These are phyloP conservation scores for Ormosia semicastrata DNA, from an alignment of 306 rosid genomes.

Conservation along the genomic window DNA sequence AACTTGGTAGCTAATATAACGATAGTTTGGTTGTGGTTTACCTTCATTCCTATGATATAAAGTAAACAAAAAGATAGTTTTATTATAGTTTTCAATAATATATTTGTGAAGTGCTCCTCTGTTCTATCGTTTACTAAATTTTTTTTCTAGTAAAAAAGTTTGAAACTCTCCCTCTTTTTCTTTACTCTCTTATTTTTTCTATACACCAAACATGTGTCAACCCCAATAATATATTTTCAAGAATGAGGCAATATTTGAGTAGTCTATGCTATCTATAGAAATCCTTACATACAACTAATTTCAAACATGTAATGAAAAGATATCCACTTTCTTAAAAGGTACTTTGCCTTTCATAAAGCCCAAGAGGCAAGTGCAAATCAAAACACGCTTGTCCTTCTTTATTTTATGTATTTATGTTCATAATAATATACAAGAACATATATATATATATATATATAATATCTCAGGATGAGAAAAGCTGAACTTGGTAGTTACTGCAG, in stretches of 20 bases:
- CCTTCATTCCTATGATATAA: background rate
- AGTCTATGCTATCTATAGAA: background rate
- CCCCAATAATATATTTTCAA: background rate
- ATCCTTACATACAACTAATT: background rate
- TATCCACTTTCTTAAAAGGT: constrained; percentile 24
- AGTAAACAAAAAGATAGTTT: background rate
- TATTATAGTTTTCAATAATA: background rate
- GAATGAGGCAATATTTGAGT: background rate
- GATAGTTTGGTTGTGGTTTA: background rate
- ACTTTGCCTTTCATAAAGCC: constrained; percentile 27
- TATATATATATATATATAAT: too few relatives aligned
- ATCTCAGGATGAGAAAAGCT: background rate
- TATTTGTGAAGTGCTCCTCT: background rate
- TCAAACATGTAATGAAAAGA: constrained; percentile 22
- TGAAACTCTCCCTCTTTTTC: background rate
- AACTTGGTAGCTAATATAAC: background rate
- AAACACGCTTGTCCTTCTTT: constrained; percentile 11
- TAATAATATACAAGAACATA: background rate
- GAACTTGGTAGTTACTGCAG: constrained; percentile 38
- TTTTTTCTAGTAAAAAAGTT: background rate
- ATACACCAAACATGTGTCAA: background rate
- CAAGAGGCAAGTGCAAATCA: constrained; percentile 22
- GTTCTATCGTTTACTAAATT: background rate
- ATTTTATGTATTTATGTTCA: background rate
- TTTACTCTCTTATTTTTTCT: background rate